Percentiles rank a stretch among this genome's conserved stretches.
Evolutionary conservation across 225 moss, liverwort and hornwort species (phyloP).

Genomic region (Thuidium tamariscinum): DNA sequence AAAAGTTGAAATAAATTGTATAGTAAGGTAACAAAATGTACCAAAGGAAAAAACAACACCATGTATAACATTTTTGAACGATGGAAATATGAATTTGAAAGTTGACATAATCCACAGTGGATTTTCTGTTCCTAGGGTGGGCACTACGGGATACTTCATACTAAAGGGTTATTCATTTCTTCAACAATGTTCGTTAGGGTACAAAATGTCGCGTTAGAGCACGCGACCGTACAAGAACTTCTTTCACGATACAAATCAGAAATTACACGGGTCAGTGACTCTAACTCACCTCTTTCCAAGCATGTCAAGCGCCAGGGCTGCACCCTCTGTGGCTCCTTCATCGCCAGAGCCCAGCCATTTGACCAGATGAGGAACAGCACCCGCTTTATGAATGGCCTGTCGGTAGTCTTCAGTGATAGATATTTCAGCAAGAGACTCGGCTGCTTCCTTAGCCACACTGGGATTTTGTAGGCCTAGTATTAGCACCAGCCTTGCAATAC

Average conservation of each 20-base stretch:
- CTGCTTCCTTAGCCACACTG: constrained; percentile 54
- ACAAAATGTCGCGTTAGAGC: background rate
- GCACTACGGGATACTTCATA: background rate
- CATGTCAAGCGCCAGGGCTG: constrained; percentile 55
- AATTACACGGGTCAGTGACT: background rate
- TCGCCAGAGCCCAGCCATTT: constrained; percentile 77
- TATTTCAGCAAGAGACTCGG: constrained; percentile 55
- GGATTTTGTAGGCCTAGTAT: constrained; percentile 72
- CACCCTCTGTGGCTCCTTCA: constrained; percentile 60
- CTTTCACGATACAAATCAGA: background rate
- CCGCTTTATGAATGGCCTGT: constrained; percentile 69
- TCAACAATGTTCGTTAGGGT: background rate
- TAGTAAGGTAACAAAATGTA: background rate
- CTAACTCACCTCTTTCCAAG: constrained; percentile 49
- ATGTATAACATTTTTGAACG: background rate
- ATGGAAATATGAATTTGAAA: background rate
- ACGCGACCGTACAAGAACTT: background rate
- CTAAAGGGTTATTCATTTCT: background rate
- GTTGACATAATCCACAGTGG: background rate
- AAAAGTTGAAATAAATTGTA: background rate
- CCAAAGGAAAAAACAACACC: background rate
- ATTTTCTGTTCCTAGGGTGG: background rate
- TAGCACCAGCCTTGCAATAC: constrained; percentile 66
- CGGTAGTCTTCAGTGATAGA: constrained; percentile 61
- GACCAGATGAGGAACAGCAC: constrained; percentile 77